Base-by-base conservation (phyloP, 2,329 filamentous ascomycete genomes). In the Calycina marina region DNA sequence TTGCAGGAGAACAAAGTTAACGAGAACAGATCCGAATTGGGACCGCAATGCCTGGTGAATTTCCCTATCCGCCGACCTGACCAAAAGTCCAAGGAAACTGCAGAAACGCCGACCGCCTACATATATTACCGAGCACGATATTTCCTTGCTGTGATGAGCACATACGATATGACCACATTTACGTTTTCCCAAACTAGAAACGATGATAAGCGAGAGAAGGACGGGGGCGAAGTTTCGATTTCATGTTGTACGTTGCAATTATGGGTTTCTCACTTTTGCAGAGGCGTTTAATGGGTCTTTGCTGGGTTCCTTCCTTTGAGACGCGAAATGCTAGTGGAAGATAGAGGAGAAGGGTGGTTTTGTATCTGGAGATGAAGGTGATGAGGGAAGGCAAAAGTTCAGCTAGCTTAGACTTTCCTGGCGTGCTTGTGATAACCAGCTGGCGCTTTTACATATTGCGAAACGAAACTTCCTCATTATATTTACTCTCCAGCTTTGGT, bases 1-100 rank as follows among this genome's bases (percentile, higher is more conserved):
- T n/a, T 46, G 37, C 40, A 43, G 45, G 41, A 25, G 22, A 11
- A 5, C 28, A 4, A 10, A 16, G 14, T 25, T n/a, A n/a, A n/a
- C n/a, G n/a, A n/a, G n/a, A n/a, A 34, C 38, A 83, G 77, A 85
- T 57, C 79, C 79, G 13, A 84, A 82, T 60, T 93, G 85, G 85
- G 85, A 93, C 61, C 74, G 81, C 40, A 86, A 86, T 59, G 79
- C 81, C 26, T 90, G 83, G 82, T 90, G 66, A 73, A 47, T 38
- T 20, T 36, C 35, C 44, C 34, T 28, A 29, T 34, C 43, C 32
- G 3, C 4, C 9, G 25, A 37, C 25, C 25, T 28, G 20, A 46
- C 42, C 13, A 27, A 39, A 34, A 53, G 54, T 32, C 46, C 57
- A 32, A 53, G 59, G 37, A 65, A 61, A 46, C 53, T 64, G 34